Conservation (phyloP, 139 green algal genomes). For the Choricystis sp. region DNA sequence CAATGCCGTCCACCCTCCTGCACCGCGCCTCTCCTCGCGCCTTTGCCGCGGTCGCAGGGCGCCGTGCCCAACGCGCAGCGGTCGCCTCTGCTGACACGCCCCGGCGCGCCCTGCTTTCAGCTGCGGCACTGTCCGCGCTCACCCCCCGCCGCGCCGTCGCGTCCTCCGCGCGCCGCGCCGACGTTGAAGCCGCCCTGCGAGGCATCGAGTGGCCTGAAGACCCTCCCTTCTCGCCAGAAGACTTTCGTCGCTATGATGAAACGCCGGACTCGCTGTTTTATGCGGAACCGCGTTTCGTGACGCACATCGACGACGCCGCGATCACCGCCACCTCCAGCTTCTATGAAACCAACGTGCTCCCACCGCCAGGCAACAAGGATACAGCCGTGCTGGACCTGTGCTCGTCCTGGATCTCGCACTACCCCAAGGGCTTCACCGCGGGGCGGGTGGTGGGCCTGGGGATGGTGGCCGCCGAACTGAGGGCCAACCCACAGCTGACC, state of each 20-base stretch:
- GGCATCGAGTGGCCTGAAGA: conserved; percentile 38
- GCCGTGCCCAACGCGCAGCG: no score
- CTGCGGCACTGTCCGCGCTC: no score
- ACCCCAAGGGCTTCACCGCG: conserved; percentile 51
- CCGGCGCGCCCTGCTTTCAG: no score
- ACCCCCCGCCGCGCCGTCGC: no score
- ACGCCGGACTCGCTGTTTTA: conserved; percentile 47
- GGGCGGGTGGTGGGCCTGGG: conserved; percentile 59
- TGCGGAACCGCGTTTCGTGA: conserved; percentile 67
- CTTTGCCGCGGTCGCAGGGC: no score
- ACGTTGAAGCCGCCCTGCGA: not conserved
- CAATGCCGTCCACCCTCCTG: no score
- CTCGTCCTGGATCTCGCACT: conserved; percentile 60
- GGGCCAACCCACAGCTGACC: conserved; percentile 45
- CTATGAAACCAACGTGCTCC: conserved; percentile 24
- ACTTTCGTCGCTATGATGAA: conserved; percentile 37
- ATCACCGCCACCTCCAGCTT: conserved; percentile 34
- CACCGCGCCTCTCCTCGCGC: no score
- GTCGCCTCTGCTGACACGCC: no score
- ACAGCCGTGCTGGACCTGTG: conserved; percentile 48
- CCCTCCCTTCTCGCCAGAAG: conserved; percentile 46
- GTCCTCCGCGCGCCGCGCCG: no score
- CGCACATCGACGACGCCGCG: conserved; percentile 86
- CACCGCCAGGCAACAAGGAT: conserved; percentile 23
- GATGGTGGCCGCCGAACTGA: conserved; percentile 73